Evolutionary conservation across 306 rosid species (phyloP), one percentile per base, ranked within the genome.

Genomic region (Mimosa pudica): DNA sequence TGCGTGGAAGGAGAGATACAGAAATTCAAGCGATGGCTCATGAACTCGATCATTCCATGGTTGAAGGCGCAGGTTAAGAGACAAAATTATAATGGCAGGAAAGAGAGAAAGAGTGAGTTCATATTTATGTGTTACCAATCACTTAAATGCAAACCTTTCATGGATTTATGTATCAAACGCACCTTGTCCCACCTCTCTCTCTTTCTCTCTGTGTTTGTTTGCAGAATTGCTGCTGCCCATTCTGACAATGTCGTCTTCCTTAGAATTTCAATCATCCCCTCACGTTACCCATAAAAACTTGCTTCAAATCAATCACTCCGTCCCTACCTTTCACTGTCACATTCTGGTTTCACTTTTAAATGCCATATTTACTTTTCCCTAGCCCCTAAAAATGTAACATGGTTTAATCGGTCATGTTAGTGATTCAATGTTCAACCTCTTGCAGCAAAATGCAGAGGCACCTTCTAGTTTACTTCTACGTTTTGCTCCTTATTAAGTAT

Each of bases 181-280:
- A 3, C 74, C 71, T 82, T 82, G 80, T 69, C 88, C 88, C 82
- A 89, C 82, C 63, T 7, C 69, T n/a, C 9, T 44, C 16, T 38
- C 42, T 38, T 5, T 7, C 69, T n/a, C 9, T 44, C 16, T 48
- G 14, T 11, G 52, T 48, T 48, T 48, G 42, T 67, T 46, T 35
- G 73, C 55, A 81, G 47, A 64, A 72, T 72, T 42, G 67, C 18
- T 70, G 72, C 62, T 51, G 57, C 8, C 24, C n/a, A 78, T 75
- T 81, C 67, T 81, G 76, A 24, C 73, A 77, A 63, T 42, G 35
- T 82, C 66, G 62, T 67, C 33, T 7, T 68, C 54, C 8, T 67
- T 57, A 11, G 78, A 79, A 58, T 73, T 36, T 78, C 77, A 62
- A 8, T 63, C 82, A 73, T 71, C 33, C n/a, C 49, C 54, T 72